These are phyloP conservation scores for Colletotrichum noveboracense DNA, from an alignment of 2,329 filamentous ascomycete species.

Conservation along the genomic window DNA sequence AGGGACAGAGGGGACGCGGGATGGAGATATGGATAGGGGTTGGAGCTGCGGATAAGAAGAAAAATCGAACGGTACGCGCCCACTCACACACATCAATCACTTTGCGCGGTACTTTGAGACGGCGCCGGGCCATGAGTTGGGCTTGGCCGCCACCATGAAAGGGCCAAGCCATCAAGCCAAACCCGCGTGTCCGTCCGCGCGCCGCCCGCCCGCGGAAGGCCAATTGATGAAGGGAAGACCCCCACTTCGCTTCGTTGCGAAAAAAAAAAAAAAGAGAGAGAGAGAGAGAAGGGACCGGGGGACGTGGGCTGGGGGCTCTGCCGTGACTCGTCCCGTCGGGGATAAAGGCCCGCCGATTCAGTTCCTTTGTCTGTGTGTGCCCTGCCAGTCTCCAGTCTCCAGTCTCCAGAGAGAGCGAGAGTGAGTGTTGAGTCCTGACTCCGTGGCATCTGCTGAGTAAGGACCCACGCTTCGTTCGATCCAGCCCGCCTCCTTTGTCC, in stretches of 20 bases:
- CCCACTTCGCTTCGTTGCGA: neutral
- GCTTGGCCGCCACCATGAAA: neutral
- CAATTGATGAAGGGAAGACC: neutral
- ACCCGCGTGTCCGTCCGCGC: neutral
- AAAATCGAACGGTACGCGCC: neutral
- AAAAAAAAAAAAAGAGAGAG: neutral
- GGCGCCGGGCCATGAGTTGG: neutral
- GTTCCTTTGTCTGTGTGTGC: neutral
- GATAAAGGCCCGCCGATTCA: neutral
- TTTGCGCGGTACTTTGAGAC: neutral
- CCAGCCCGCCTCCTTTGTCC: neutral
- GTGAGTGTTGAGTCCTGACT: neutral
- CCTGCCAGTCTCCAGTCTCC: neutral
- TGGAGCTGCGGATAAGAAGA: neutral
- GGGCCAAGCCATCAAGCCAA: neutral
- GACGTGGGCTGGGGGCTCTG: neutral
- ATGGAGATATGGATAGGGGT: neutral
- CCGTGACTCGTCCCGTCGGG: neutral
- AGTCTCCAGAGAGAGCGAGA: neutral
- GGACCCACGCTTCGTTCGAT: neutral
- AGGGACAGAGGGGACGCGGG: neutral
- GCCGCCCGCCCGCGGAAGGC: neutral
- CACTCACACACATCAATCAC: neutral
- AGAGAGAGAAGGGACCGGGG: neutral
- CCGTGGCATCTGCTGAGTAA: neutral